Base-by-base conservation (phyloP, 345 rosid genomes). In the Citropsis articulata region DNA sequence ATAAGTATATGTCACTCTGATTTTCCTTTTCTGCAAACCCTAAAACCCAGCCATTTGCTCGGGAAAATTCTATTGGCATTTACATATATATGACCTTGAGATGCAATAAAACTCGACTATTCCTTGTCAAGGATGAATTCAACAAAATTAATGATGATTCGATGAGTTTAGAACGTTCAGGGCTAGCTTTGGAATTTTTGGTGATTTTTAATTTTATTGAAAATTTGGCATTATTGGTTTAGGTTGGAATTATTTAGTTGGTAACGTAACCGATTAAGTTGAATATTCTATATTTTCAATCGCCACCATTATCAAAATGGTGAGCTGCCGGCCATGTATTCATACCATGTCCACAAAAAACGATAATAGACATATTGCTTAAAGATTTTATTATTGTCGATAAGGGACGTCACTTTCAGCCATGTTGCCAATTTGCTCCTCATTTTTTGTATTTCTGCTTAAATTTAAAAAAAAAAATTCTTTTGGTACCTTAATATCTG, bases 251-350 rank as follows among this genome's bases (percentile, higher is more conserved):
- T 1, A 18, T 28, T 27, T 45, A 62, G 42, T 61, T 63, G 77
- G 59, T 40, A 63, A 27, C 24, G 57, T 13, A 61, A 73, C 57
- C 27, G 50, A 73, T 38, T 38, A 45, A 14, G 33, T 24, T 40
- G 65, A 60, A 61, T 38, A 60, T 3, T 18, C 14, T 4, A 8
- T 27, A 7, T 40, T 14, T 24, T 60, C 27, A 38, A 38, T 27
- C 9, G 21, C 56, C 48, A 18, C 38, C 60, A 69, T 55, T 71
- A 31, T 24, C 50, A 36, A 73, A 45, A 56, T 35, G 35, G 48
- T 36, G 55, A 36, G 59, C 68, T 74, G 77, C 77, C 69, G 69
- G 6, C 77, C 55, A 40, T 60, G 10, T 27, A 10, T 10, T 28
- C 14, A 27, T 27, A 13, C 25, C 1, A 27, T 61, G 19, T 27